A percentile compares a stretch with the other conserved stretches of the same genome.
These are phyloP conservation scores for Stagonosporopsis vannaccii DNA, from an alignment of 2,329 filamentous ascomycete species.

Conservation along the genomic window DNA sequence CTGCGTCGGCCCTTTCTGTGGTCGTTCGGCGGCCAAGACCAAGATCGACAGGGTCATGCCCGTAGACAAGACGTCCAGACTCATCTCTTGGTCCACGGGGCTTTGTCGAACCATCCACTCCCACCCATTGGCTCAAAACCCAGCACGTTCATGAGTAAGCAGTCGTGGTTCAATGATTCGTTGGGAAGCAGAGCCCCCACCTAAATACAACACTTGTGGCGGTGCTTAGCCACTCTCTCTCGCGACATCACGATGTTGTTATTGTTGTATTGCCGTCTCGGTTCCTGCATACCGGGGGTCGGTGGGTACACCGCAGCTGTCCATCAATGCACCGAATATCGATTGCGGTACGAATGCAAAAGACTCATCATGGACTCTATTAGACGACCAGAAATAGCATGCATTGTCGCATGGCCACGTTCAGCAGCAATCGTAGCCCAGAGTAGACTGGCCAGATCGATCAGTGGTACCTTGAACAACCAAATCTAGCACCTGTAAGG, in stretches of 20 bases:
- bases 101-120: slow-evolving; percentile 30
- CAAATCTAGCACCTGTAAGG: not conserved
- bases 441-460: not conserved
- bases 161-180: not conserved
- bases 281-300: slow-evolving; percentile 5
- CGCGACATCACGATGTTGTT: not conserved
- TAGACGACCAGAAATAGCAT: slow-evolving; percentile 4
- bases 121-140: slow-evolving; percentile 23
- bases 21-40: slow-evolving; percentile 14
- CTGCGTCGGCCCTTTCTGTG: slow-evolving; percentile 21
- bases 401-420: slow-evolving; percentile 1
- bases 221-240: not conserved
- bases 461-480: not conserved
- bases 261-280: not conserved
- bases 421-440: not conserved
- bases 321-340: slow-evolving; percentile 9
- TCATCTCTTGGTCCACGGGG: slow-evolving; percentile 27
- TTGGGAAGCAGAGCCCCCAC: not conserved
- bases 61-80: slow-evolving; percentile 29
- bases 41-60: slow-evolving; percentile 32
- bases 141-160: slow-evolving; percentile 8
- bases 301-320: slow-evolving; percentile 7
- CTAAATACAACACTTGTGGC: slow-evolving; percentile 9
- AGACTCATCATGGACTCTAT: not conserved
- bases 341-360: slow-evolving; percentile 1